Evolutionary conservation across 129 eudicot genomes (phyloP), one percentile per base, ranked within the genome.

Genomic region (Chrysanthemum makinoi): DNA sequence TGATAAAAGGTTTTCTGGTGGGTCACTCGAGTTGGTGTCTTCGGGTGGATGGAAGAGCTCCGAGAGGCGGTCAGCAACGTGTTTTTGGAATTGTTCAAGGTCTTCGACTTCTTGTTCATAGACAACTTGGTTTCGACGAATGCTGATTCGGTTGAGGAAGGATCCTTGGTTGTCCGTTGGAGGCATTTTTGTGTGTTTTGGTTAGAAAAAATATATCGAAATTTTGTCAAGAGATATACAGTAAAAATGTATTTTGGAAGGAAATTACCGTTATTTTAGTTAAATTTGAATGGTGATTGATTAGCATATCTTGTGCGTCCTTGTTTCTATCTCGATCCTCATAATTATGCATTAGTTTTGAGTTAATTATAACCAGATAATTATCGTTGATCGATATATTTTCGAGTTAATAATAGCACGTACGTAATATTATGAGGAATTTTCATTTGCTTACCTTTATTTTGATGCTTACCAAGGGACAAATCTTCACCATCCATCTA

Each of bases 121-220:
- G 11, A 62, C 74, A 44, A 87, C 85, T 52, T 94, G 99, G 76
- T 87, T 90, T 10, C 97, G 89, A 14, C 97, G 99, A 83, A 89
- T 87, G 82, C 99, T 94, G n/a, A 86, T 89, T 55, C 89, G 86
- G 72, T 87, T 90, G 11, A 93, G 88, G 82, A 93, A 93, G 4
- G 95, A 89, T 30, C 86, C 77, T 66, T 86, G 92, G 39, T 85
- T 81, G 52, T 90, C 97, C 7, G 91, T 82, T 3, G 83, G 74
- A 74, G 83, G 86, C 96, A 84, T 90, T 82, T 51, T 75, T 77
- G 72, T 57, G 9, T 49, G 5, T 15, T 55, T 55, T 1, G 0
- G 20, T 17, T 17, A 1, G 8, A 20, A 10, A 12, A 15, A 30
- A 5, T n/a, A n/a, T n/a, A n/a, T 55, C 26, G 15, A 20, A 33